phyloP scores from a whole-genome alignment of 139 green algal species.

The Auxenochlorella protothecoides region DNA sequence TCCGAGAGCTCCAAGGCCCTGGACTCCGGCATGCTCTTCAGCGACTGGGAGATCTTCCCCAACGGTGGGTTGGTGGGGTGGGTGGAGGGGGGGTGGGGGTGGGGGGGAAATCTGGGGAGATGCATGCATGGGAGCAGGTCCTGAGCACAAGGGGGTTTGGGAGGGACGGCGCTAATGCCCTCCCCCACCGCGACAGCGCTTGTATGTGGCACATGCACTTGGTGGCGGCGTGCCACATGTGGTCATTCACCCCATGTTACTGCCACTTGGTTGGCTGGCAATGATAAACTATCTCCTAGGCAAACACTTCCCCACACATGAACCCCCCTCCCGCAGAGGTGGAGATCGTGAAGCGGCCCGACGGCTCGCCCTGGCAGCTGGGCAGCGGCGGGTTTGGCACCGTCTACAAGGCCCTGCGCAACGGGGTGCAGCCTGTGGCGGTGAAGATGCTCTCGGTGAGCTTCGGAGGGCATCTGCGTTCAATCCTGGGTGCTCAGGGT shows the following conservation, averaged over 20 bases:
- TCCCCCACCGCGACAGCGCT: no score
- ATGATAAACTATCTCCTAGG: no score
- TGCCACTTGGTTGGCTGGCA: no score
- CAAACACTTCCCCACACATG: not conserved
- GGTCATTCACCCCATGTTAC: no score
- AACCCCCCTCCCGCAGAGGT: conserved; percentile 6
- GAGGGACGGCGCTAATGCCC: no score
- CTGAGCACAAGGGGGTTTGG: no score
- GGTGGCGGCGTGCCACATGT: no score
- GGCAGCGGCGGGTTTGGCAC: conserved; percentile 25
- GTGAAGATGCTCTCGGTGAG: conserved; percentile 17
- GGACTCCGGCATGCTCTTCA: conserved; percentile 4
- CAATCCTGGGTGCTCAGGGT: not conserved
- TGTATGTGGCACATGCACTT: no score
- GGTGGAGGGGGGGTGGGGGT: not conserved
- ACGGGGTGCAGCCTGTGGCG: conserved; percentile 21
- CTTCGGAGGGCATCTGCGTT: not conserved
- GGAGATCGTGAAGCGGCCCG: conserved; percentile 11
- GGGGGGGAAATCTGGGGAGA: not conserved
- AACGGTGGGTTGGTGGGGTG: not conserved
- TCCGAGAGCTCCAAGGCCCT: no score
- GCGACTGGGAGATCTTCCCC: conserved; percentile 12
- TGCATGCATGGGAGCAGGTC: not conserved
- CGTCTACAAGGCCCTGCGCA: conserved; percentile 29
- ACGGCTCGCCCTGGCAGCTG: conserved; percentile 28